Evolutionary conservation across 768 basidiomycete genomes (phyloP).

Genomic region (Coprinopsis marcescibilis): DNA sequence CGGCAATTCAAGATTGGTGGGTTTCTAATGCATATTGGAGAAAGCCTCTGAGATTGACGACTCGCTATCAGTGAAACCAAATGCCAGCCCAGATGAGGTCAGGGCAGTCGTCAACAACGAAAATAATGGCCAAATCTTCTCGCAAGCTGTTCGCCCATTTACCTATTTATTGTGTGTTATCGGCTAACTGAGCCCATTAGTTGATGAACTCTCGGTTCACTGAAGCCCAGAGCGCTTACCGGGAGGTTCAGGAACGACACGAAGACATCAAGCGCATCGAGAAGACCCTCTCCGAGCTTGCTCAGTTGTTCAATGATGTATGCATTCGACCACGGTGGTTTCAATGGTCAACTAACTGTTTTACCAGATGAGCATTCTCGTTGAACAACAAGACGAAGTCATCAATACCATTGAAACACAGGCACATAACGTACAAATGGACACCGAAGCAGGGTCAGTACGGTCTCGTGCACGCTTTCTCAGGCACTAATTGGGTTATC

Average conservation of each 20-base stretch:
- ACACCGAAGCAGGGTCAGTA: constrained; percentile 78
- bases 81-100: constrained; percentile 87
- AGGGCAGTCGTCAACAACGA: constrained; percentile 82
- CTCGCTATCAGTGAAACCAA: constrained; percentile 62
- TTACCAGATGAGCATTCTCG: constrained; percentile 83
- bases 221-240: constrained; percentile 84
- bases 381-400: constrained; percentile 90
- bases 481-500: constrained; percentile 9
- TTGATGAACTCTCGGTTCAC: constrained; percentile 89
- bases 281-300: constrained; percentile 85
- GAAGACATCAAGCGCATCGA: constrained; percentile 96
- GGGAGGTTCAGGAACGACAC: constrained; percentile 96
- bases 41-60: constrained; percentile 20
- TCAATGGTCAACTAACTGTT: not conserved
- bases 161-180: not conserved
- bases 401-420: constrained; percentile 79
- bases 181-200: constrained; percentile 30
- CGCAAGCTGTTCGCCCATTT: constrained; percentile 59
- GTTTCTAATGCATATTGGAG: constrained; percentile 16
- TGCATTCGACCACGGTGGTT: constrained; percentile 15
- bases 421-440: constrained; percentile 69
- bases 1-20: constrained; percentile 83
- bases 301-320: constrained; percentile 94
- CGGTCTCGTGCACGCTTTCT: not conserved
- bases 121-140: constrained; percentile 80